Percentiles rank a stretch among this genome's conserved stretches.
These are phyloP conservation scores for Keqinozyma sinolaborantium DNA, from an alignment of 1,139 yeast species.

Conservation along the genomic window DNA sequence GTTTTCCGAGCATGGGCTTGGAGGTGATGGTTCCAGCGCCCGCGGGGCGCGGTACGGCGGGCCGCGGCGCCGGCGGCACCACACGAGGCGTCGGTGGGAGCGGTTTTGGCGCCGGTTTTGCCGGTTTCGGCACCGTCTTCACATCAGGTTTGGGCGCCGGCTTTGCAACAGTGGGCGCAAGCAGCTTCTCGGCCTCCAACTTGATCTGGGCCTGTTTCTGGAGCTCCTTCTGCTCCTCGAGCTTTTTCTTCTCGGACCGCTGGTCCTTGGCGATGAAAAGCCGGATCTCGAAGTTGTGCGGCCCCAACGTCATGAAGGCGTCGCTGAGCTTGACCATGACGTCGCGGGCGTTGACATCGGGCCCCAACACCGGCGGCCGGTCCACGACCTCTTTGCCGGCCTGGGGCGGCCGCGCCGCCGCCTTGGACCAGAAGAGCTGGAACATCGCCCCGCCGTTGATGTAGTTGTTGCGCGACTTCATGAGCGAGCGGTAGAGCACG, in stretches of 20 bases:
- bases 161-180: slow-evolving; percentile 1
- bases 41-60: neutral
- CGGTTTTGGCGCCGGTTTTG: neutral
- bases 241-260: slow-evolving; percentile 27
- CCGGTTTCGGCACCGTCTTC: neutral
- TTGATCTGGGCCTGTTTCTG: slow-evolving; percentile 3
- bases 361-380: slow-evolving; percentile 40
- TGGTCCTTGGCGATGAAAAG: slow-evolving; percentile 82
- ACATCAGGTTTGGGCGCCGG: slow-evolving; percentile 1
- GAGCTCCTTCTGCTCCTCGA: slow-evolving; percentile 7
- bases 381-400: slow-evolving; percentile 33
- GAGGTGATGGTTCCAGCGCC: slow-evolving; percentile 3
- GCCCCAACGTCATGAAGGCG: slow-evolving; percentile 69
- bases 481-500: slow-evolving; percentile 65
- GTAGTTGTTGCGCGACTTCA: slow-evolving; percentile 75
- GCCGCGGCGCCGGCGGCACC: neutral
- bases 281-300: slow-evolving; percentile 75
- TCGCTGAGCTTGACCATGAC: slow-evolving; percentile 89
- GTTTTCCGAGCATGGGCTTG: slow-evolving; percentile 3
- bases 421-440: slow-evolving; percentile 71
- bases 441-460: slow-evolving; percentile 68
- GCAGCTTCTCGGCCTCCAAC: slow-evolving; percentile 6
- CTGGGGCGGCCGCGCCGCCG: slow-evolving; percentile 25
- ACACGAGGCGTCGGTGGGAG: neutral
- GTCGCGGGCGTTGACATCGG: slow-evolving; percentile 64